phyloP scores from a whole-genome alignment of 2,329 filamentous ascomycete species.

The Dendryphion nanum region DNA sequence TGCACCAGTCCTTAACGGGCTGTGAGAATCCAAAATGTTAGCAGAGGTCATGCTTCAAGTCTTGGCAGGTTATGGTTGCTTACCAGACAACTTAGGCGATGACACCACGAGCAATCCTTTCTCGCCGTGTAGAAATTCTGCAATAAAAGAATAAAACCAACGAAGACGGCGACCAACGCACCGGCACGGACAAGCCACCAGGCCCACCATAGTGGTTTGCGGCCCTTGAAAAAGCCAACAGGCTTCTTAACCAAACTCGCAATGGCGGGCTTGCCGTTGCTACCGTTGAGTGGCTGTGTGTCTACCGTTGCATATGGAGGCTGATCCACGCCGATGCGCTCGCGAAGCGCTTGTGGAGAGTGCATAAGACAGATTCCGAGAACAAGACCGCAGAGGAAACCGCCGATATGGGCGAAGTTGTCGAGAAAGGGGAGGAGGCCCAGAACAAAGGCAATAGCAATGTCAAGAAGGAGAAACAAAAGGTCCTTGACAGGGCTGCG shows the following conservation, averaged over 20 bases:
- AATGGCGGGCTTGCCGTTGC: not conserved
- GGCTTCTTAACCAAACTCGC: conserved; percentile 48
- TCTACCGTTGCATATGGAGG: conserved; percentile 69
- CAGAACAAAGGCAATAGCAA: conserved; percentile 86
- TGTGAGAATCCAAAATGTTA: conserved; percentile 4
- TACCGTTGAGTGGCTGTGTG: conserved; percentile 6
- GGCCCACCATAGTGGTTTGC: conserved; percentile 92
- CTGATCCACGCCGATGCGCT: conserved; percentile 67
- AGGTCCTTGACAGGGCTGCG: conserved; percentile 76
- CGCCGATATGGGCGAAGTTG: conserved; percentile 97
- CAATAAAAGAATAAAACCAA: conserved; percentile 82
- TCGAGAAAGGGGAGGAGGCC: conserved; percentile 89
- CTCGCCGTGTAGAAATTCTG: conserved; percentile 86
- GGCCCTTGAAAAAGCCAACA: conserved; percentile 80
- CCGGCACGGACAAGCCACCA: conserved; percentile 90
- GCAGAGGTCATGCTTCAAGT: conserved; percentile 17
- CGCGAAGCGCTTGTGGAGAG: conserved; percentile 77
- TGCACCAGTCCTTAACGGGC: conserved; percentile 36
- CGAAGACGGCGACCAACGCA: conserved; percentile 73
- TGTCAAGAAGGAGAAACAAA: conserved; percentile 81
- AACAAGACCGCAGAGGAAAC: conserved; percentile 87
- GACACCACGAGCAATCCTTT: conserved; percentile 84
- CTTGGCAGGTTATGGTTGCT: conserved; percentile 45
- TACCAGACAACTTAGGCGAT: conserved; percentile 89
- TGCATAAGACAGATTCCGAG: conserved; percentile 85